Base-by-base conservation (phyloP, 78 protist species). In the Neovahlkampfia damariscottae region DNA sequence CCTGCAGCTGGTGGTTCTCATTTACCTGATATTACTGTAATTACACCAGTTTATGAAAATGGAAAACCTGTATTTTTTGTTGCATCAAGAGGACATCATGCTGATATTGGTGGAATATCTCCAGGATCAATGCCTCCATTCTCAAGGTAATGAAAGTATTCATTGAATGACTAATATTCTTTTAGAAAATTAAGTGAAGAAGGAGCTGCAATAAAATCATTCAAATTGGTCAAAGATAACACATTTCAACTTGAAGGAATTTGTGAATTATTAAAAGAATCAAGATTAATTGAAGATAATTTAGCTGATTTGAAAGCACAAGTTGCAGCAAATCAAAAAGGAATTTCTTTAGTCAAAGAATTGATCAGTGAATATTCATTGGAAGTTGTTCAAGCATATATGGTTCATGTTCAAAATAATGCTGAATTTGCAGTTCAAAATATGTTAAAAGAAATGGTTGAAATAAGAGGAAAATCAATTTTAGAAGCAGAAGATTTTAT, bases 41-140 rank as follows among this genome's bases (percentile, higher is more conserved):
- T 95, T 35, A 90, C 98, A 9, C 83, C 82, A 58, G 73, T 31
- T 5, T 3, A 8, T 5, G 31, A 3, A 41, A 30, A 38, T 7
- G 75, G 75, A 4, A 0, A 38, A 67, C 81, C 88, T 4, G 92
- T 88, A 34, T 95, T 93, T 67, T 95, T 79, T 34, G 95, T 95
- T 9, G 98, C 98, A 8, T 50, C 77, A 28, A 72, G 98, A 1
- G 98, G 98, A 9, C 98, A 95, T 80, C 98, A 95, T 76, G 94
- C 96, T 1, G 98, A 95, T 70, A 91, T 95, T 58, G 98, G 98
- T 8, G 96, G 97, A 29, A 86, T 90, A 31, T 83, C 96, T 1
- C 96, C 97, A 5, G 97, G 97, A 1, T 92, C 95, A 7, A 92
- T 94, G 93, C 98, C 98, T 4, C 95, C 98, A 2, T 86, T 81